Conservation (phyloP, 495 filamentous ascomycete species). For the Trichoderma parareesei region DNA sequence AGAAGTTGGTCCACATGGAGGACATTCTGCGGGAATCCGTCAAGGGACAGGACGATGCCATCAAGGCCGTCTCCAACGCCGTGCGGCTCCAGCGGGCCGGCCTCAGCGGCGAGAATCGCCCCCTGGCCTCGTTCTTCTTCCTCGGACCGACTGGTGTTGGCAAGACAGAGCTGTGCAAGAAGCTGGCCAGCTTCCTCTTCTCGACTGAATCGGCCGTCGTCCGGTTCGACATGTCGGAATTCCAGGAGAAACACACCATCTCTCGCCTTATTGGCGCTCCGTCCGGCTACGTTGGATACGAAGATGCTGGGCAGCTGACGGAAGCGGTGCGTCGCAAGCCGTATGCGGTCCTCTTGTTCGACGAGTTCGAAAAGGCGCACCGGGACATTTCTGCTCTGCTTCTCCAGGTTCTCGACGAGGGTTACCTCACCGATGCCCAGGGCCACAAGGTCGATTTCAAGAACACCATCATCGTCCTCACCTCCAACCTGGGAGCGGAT, state of each 20-base stretch:
- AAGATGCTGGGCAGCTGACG: constrained; percentile 92
- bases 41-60: constrained; percentile 87
- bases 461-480: constrained; percentile 92
- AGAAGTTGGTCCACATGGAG: constrained; percentile 92
- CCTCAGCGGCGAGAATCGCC: constrained; percentile 81
- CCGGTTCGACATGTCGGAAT: constrained; percentile 96
- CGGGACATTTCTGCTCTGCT: constrained; percentile 91
- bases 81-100: constrained; percentile 92
- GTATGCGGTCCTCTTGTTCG: constrained; percentile 89
- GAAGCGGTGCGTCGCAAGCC: constrained; percentile 93
- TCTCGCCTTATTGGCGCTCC: constrained; percentile 87
- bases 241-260: constrained; percentile 95
- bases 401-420: constrained; percentile 92
- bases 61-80: constrained; percentile 84
- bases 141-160: constrained; percentile 93
- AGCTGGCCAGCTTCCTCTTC: constrained; percentile 87
- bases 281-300: constrained; percentile 92
- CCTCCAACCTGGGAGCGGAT: constrained; percentile 82
- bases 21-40: constrained; percentile 78
- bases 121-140: constrained; percentile 94
- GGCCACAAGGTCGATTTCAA: constrained; percentile 95
- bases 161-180: constrained; percentile 96
- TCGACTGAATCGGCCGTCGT: constrained; percentile 84
- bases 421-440: constrained; percentile 89
- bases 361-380: constrained; percentile 97